These are phyloP conservation scores for Verticillium nonalfalfae DNA, from an alignment of 2,329 filamentous ascomycete genomes.

Conservation along the genomic window DNA sequence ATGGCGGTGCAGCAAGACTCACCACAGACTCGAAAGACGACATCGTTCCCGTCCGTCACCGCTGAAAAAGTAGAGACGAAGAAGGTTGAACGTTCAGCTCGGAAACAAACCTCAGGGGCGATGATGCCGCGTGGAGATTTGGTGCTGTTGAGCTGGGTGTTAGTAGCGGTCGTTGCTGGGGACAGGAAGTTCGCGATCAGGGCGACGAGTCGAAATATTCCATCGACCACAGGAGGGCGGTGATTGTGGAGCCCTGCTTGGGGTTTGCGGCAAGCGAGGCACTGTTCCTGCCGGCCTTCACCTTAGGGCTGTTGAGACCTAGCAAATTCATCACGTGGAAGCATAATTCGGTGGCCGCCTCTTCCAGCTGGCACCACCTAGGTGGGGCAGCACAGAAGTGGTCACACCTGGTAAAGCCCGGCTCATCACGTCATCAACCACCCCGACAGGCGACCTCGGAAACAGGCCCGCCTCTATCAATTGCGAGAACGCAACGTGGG, in stretches of 20 bases:
- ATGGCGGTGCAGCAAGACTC: slow-evolving; percentile 32
- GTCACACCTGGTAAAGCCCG: background rate
- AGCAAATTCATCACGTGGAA: background rate
- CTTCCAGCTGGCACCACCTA: background rate
- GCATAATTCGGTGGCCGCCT: background rate
- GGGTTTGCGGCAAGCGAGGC: slow-evolving; percentile 25
- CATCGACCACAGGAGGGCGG: slow-evolving; percentile 15
- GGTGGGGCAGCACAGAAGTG: background rate
- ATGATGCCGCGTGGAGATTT: slow-evolving; percentile 11
- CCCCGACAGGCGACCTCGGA: background rate
- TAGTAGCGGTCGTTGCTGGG: slow-evolving; percentile 11
- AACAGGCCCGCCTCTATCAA: background rate
- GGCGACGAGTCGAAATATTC: slow-evolving; percentile 13
- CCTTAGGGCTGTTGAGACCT: slow-evolving; percentile 1
- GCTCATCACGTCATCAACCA: background rate
- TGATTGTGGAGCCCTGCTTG: slow-evolving; percentile 4
- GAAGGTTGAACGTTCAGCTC: slow-evolving; percentile 8
- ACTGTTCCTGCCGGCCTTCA: background rate
- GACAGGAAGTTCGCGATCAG: slow-evolving; percentile 13
- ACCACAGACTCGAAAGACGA: slow-evolving; percentile 66
- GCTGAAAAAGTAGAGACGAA: slow-evolving; percentile 9
- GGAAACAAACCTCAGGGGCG: slow-evolving; percentile 15
- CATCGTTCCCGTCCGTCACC: slow-evolving; percentile 46
- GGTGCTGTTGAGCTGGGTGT: slow-evolving; percentile 13
- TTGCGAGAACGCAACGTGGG: background rate